Evolutionary conservation across 108 stramenopile genomes (phyloP), one percentile per base, ranked within the genome.

Genomic region (Pseudonitzschia delicatissima): DNA sequence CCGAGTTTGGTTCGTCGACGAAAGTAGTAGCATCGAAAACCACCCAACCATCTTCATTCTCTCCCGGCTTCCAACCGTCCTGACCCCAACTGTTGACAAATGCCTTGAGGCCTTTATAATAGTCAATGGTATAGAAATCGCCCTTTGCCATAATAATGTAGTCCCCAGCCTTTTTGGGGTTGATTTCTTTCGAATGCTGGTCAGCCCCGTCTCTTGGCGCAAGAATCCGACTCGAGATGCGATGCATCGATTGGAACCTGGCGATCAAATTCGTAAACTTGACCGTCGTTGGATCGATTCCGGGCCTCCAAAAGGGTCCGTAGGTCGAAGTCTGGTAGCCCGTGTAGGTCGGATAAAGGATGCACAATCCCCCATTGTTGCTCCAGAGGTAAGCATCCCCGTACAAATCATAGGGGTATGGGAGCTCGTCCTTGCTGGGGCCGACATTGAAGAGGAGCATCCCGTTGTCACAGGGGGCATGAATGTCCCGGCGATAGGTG

Each of bases 361-460:
- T 31, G 32, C 76, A 77, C 28, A 77, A 33, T 8, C 69, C 62
- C 2, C 47, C 52, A 23, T 77, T 77, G 64, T 77, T 51, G 32
- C 52, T 57, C 52, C 47, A 70, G 6, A 77, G 37, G 36, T 77
- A 77, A 17, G 76, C 76, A 50, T 77, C 76, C 23, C 64, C 59
- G 64, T 77, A 77, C 4, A 77, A 20, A 34, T 77, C 69, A 34
- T 69, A 77, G 0, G 18, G 5, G 36, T 70, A 77, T 1, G 76
- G 76, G 23, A 64, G 20, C 4, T 66, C 21, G 20, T 70, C 64
- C 29, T 34, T 21, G 4, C 69, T 69, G 12, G 68, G 69, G 4
- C 76, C 76, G 32, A 77, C 48, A 29, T 64, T 77, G 37, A 77
- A 77, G 18, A 69, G 58, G 7, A 77, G 50, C 29, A 77, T 70